A percentile compares a stretch with the other conserved stretches of the same genome.
phyloP scores from a whole-genome alignment of 345 rosid species.

The Excoecaria cochinchinensis region DNA sequence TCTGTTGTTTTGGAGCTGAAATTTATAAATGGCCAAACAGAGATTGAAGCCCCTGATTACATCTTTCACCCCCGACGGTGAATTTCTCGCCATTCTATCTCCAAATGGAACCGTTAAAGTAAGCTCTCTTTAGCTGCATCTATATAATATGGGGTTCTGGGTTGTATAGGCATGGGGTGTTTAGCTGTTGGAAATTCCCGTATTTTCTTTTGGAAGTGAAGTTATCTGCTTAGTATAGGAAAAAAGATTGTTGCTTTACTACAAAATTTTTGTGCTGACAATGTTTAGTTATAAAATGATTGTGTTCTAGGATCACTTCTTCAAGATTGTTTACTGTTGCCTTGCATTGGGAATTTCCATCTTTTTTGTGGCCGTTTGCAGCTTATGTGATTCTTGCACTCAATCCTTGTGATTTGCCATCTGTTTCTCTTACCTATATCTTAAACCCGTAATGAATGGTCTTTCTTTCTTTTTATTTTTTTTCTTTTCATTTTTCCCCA shows the following conservation, averaged over 20 bases:
- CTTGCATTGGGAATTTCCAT: background rate
- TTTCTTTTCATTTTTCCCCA: slow-evolving; percentile 9
- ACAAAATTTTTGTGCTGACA: background rate
- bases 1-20: background rate
- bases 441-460: background rate
- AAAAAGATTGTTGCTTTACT: background rate
- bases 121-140: background rate
- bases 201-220: background rate
- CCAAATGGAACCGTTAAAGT: slow-evolving; percentile 34
- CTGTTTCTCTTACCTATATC: background rate
- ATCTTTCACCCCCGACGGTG: slow-evolving; percentile 39
- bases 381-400: background rate
- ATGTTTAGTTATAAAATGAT: background rate
- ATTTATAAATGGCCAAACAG: slow-evolving; percentile 39
- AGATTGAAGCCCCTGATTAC: slow-evolving; percentile 40
- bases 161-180: background rate
- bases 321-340: background rate
- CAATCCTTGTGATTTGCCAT: background rate
- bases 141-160: background rate
- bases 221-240: background rate
- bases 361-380: background rate
- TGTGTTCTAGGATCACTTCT: background rate
- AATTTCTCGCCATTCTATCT: slow-evolving; percentile 32
- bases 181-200: background rate
- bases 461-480: background rate